Evolutionary conservation across 257 asterid species (phyloP).

Genomic region (Verbena officinalis): DNA sequence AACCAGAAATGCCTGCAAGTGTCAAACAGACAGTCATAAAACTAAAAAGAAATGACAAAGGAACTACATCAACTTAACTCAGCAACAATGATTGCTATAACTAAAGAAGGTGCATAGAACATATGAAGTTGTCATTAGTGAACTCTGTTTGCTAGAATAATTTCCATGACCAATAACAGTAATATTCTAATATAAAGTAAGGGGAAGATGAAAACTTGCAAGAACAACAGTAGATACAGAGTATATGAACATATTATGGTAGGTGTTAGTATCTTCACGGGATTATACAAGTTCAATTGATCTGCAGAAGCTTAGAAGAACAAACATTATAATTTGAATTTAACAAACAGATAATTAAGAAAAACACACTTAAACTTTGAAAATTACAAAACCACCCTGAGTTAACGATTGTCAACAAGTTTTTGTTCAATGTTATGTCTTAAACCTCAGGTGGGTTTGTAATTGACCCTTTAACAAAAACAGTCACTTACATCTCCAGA

Average conservation of each 20-base stretch:
- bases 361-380: too few relatives aligned
- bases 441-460: too few relatives aligned
- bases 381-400: too few relatives aligned
- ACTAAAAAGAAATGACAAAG: background rate
- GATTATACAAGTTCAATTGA: background rate
- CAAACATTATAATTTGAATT: background rate
- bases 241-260: background rate
- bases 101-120: background rate
- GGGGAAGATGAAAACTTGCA: too few relatives aligned
- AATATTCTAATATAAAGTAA: background rate
- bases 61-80: background rate
- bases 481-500: conserved; percentile 67
- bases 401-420: too few relatives aligned
- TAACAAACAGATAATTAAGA: too few relatives aligned
- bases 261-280: background rate
- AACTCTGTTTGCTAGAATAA: background rate
- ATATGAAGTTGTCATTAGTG: background rate
- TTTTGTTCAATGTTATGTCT: too few relatives aligned
- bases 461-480: too few relatives aligned
- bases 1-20: conserved; percentile 63
- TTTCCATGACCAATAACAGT: background rate
- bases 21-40: background rate
- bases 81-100: background rate
- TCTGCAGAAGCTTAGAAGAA: background rate
- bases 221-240: too few relatives aligned